Base-by-base conservation (phyloP, 2,329 filamentous ascomycete genomes). In the Microdochium trichocladiopsis region DNA sequence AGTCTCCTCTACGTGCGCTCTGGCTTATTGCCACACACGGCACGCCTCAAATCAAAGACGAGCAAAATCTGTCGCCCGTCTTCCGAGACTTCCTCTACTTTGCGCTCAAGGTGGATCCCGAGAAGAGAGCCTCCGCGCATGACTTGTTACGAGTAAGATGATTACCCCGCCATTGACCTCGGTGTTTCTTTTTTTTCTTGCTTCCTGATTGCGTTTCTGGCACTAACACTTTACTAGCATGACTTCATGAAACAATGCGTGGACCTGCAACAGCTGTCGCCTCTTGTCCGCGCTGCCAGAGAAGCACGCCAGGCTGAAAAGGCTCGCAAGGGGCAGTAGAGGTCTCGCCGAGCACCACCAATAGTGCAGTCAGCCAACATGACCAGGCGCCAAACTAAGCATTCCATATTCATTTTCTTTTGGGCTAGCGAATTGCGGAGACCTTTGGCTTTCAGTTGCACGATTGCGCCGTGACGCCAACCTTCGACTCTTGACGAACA, bases 1-100 rank as follows among this genome's bases (percentile, higher is more conserved):
- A 99, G 69, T 95, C 90, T 36, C 94, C 94, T 4, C 78, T 99
- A 23, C 85, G 93, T 55, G 94, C 94, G 1, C 78, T 99, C 36
- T 99, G 94, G 79, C 74, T 99, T 61, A 99, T 99, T 68, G 94
- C 94, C 51, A 97, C 94, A 31, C 96, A 96, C 65, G 94, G 94
- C 48, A 97, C 94, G 16, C 94, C 94, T 2, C 79, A 86, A 51
- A 95, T 99, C 72, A 97, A 97, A 73, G 91, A 96, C 57, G 90
- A 95, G 69, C 83, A 92, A 52, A 85, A 87, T 48, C 71, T 97
- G 50, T 89, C 88, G 10, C 75, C 82, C 0, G 81, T 93, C 3
- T 96, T 99, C 76, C 83, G 84, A 56, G 92, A 97, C 68, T 99
- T 97, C 69, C 74, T 99, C 57, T 85, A 88, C 63, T 91, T 96